phyloP scores from a whole-genome alignment of 1,139 yeast genomes.

The Sugiyamaella sp. region DNA sequence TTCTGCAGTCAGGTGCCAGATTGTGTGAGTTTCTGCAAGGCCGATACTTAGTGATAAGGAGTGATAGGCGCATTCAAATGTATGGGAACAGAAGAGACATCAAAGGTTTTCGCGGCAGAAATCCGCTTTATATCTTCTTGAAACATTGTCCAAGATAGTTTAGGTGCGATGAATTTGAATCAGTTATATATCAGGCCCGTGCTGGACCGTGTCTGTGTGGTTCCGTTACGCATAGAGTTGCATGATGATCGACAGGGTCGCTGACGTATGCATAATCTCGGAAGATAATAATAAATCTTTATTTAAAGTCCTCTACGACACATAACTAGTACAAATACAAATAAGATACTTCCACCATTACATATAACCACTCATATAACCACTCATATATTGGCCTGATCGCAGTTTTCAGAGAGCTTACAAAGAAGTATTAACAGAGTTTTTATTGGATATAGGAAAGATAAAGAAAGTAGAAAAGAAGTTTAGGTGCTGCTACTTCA shows the following conservation, averaged over 20 bases:
- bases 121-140: not conserved
- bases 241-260: slow-evolving; percentile 11
- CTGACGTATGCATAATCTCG: not conserved
- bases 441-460: not conserved
- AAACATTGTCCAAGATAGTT: not conserved
- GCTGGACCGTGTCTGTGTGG: not conserved
- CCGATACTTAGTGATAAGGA: too few species aligned
- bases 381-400: too few species aligned
- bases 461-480: not conserved
- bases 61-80: too few species aligned
- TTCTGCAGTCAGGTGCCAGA: not conserved
- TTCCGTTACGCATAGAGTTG: slow-evolving; percentile 1
- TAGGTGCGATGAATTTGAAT: not conserved
- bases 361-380: too few species aligned
- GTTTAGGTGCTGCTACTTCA: too few species aligned
- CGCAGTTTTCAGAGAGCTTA: too few species aligned
- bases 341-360: too few species aligned
- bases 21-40: not conserved
- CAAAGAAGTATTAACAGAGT: not conserved
- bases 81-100: too few species aligned
- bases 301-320: too few species aligned
- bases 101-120: not conserved
- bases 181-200: too few species aligned
- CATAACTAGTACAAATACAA: too few species aligned
- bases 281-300: too few species aligned